phyloP scores from a whole-genome alignment of 208 protist genomes.

The Strigomonas culicis region DNA sequence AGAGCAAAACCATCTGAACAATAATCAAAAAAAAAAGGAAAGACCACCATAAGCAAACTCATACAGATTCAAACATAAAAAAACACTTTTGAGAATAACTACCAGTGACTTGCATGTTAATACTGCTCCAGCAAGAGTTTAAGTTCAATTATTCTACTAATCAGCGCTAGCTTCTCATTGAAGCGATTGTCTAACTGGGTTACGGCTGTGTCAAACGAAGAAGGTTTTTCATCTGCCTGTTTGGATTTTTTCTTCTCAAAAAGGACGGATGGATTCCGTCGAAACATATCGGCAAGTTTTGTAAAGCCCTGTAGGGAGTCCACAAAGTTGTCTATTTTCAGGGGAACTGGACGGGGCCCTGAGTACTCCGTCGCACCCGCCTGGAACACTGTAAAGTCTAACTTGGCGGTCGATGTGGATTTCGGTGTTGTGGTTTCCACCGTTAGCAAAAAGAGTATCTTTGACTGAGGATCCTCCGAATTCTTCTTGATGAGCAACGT shows the following conservation, averaged over 20 bases:
- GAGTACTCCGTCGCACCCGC: background rate
- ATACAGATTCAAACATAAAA: background rate
- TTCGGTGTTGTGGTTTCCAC: constrained; percentile 1
- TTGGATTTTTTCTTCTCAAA: constrained; percentile 11
- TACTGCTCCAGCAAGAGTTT: constrained; percentile 1
- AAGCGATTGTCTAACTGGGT: background rate
- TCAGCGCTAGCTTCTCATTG: background rate
- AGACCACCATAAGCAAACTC: background rate
- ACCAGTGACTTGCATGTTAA: background rate
- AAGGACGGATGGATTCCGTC: constrained; percentile 18
- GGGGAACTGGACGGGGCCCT: constrained; percentile 13
- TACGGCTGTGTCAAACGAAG: background rate
- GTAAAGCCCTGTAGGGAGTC: constrained; percentile 52
- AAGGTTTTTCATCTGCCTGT: constrained; percentile 4
- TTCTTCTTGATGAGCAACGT: constrained; percentile 19
- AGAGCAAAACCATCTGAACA: background rate
- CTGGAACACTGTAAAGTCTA: constrained; percentile 41
- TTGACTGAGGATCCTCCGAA: background rate
- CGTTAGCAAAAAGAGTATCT: constrained; percentile 44
- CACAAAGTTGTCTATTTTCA: constrained; percentile 62
- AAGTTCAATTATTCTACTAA: background rate
- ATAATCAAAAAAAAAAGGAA: background rate
- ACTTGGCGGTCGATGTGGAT: constrained; percentile 22
- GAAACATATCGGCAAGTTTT: constrained; percentile 31
- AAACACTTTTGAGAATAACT: background rate